phyloP scores from a whole-genome alignment of 2,329 filamentous ascomycete genomes.

The Capronia americana region DNA sequence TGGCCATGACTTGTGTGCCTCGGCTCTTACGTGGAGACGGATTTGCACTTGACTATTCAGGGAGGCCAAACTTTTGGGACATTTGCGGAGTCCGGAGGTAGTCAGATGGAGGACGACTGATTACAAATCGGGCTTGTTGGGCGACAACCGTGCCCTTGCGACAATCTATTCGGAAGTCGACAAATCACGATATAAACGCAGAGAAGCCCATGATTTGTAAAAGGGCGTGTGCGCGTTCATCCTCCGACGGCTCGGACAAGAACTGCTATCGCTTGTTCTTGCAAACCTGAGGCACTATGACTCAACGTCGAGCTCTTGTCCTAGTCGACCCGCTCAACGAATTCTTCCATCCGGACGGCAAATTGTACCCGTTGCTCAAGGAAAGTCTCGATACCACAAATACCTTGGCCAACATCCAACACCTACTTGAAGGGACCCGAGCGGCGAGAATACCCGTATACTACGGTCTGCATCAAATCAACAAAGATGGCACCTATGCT shows the following conservation, averaged over 20 bases:
- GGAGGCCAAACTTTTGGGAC: neutral
- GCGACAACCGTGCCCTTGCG: neutral
- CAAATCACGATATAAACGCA: neutral
- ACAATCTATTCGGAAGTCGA: neutral
- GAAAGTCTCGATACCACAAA: slow-evolving; percentile 29
- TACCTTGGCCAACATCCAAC: slow-evolving; percentile 41
- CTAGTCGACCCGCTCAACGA: slow-evolving; percentile 41
- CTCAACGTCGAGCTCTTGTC: slow-evolving; percentile 28
- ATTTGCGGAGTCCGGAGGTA: neutral
- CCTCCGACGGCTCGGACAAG: neutral
- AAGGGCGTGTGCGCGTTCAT: neutral
- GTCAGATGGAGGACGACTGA: neutral
- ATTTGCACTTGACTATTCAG: neutral
- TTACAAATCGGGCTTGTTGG: neutral
- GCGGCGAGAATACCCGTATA: slow-evolving; percentile 43
- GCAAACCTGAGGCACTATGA: neutral
- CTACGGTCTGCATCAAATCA: slow-evolving; percentile 47
- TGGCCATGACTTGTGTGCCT: neutral
- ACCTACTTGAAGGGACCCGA: slow-evolving; percentile 40
- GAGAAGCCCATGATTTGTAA: neutral
- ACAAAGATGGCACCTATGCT: slow-evolving; percentile 35
- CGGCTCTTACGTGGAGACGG: neutral
- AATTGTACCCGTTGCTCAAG: slow-evolving; percentile 25
- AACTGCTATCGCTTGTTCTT: neutral
- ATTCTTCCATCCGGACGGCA: slow-evolving; percentile 40